Evolutionary conservation across 108 stramenopile genomes (phyloP).

Genomic region (Seminavis robusta): DNA sequence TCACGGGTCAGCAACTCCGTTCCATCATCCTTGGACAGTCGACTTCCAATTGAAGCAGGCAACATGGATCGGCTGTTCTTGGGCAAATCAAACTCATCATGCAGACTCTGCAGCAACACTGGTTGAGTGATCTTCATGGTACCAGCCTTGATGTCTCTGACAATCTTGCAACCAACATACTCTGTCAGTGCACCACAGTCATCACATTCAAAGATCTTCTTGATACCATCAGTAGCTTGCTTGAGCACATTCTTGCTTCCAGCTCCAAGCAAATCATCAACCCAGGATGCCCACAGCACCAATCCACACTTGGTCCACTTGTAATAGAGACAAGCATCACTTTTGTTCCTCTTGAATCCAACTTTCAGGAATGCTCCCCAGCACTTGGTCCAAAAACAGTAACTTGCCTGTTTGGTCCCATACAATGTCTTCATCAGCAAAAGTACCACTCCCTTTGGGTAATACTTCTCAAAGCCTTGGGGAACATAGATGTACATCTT

Average conservation of each 20-base stretch:
- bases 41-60: too few species aligned
- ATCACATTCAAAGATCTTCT: slow-evolving; percentile 19
- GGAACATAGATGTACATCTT: slow-evolving; percentile 23
- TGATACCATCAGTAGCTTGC: slow-evolving; percentile 8
- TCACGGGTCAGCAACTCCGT: too few species aligned
- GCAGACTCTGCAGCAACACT: slow-evolving; percentile 37
- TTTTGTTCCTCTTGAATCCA: slow-evolving; percentile 7
- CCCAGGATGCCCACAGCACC: slow-evolving; percentile 21
- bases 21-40: too few species aligned
- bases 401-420: slow-evolving; percentile 36
- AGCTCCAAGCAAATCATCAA: slow-evolving; percentile 29
- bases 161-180: slow-evolving; percentile 43
- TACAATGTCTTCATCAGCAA: slow-evolving; percentile 20
- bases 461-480: slow-evolving; percentile 29
- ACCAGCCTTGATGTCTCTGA: background rate
- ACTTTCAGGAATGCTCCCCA: background rate
- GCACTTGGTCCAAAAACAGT: slow-evolving; percentile 24
- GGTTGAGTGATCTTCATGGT: slow-evolving; percentile 33
- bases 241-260: slow-evolving; percentile 12
- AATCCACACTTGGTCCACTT: slow-evolving; percentile 20
- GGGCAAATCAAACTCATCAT: too few species aligned
- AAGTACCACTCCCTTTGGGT: slow-evolving; percentile 7
- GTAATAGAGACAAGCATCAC: slow-evolving; percentile 27
- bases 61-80: too few species aligned
- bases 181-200: slow-evolving; percentile 23